Base-by-base conservation (phyloP, 352 stramenopile species). In the Blastocystis sp. region DNA sequence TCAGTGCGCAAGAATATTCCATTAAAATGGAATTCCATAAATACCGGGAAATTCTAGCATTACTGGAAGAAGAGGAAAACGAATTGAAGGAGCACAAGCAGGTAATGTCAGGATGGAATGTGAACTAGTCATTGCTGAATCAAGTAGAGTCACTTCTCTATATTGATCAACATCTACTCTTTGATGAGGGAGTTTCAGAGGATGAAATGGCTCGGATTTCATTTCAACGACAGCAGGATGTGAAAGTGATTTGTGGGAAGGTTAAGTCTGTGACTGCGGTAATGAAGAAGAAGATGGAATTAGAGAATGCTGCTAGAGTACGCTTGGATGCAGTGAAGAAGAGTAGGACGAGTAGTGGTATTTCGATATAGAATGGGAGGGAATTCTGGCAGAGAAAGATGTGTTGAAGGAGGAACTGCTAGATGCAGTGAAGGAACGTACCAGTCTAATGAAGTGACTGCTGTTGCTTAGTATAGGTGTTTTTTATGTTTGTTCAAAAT, bases 341-440 rank as follows among this genome's bases (percentile, higher is more conserved):
- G 50, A 29, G 73, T 82, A 18, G 15, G 73, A 26, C 9, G 45
- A 77, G 50, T 4, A 66, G 3, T 3, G 20, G 23, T 5, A 80
- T 15, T 82, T 3, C 37, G 34, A 41, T 4, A 43, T 82, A 82
- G 73, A 82, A 47, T 82, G 73, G 73, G 47, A 66, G 2, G 50
- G 20, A 9, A 23, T 82, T 5, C 20, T 64, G 8, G 13, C 29
- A 18, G 73, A 82, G 45, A 82, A 82, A 54, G 45, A 64, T n/a
- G 73, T 82, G 73, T 68, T 66, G 45, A 82, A 66, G 73, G 73
- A n/a, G 15, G 73, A 82, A 34, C 41, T 82, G 45, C 64, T 82
- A 54, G 73, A 82, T 8, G 73, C 54, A 18, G 73, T 82, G 20
- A 66, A 68, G 47, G 18, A 64, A 34, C 73, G 68, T 15, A 45